These are phyloP conservation scores for Fragaria ananassa DNA, from an alignment of 306 rosid species.

Conservation along the genomic window DNA sequence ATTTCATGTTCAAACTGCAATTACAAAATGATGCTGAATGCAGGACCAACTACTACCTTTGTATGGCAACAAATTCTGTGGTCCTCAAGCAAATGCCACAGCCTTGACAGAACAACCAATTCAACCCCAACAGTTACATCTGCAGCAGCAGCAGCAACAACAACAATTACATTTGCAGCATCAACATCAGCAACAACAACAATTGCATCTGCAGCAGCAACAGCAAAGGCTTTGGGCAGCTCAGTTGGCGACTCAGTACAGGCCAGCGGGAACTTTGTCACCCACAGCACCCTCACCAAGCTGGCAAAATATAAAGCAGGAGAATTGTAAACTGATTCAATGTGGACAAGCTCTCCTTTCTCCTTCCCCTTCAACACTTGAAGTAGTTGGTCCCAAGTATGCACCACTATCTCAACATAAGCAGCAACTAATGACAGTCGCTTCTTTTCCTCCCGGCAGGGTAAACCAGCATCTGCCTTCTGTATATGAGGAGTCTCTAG, in stretches of 20 bases:
- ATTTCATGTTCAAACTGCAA: neutral
- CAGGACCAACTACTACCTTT: conserved; percentile 49
- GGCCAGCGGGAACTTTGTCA: conserved; percentile 34
- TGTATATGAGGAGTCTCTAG: conserved; percentile 35
- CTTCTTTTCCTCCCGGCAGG: conserved; percentile 35
- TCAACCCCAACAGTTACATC: conserved; percentile 24
- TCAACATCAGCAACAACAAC: conserved; percentile 26
- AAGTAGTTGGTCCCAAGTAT: conserved; percentile 39
- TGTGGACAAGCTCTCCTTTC: conserved; percentile 32
- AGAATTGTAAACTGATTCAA: conserved; percentile 18
- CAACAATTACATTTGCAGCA: conserved; percentile 28
- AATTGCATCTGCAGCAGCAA: conserved; percentile 19
- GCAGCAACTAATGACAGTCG: conserved; percentile 36
- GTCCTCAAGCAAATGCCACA: conserved; percentile 34
- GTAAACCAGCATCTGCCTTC: conserved; percentile 38
- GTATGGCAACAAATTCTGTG: conserved; percentile 33
- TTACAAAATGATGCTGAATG: conserved; percentile 21
- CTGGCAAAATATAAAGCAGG: conserved; percentile 55
- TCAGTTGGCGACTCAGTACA: conserved; percentile 41
- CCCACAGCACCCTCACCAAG: conserved; percentile 35
- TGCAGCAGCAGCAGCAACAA: conserved; percentile 26
- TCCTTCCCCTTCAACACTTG: conserved; percentile 34
- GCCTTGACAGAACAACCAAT: conserved; percentile 38
- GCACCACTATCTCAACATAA: conserved; percentile 40
- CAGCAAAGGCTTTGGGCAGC: conserved; percentile 45